phyloP scores from a whole-genome alignment of 768 basidiomycete species.

The Lepiota brunneoincarnata region DNA sequence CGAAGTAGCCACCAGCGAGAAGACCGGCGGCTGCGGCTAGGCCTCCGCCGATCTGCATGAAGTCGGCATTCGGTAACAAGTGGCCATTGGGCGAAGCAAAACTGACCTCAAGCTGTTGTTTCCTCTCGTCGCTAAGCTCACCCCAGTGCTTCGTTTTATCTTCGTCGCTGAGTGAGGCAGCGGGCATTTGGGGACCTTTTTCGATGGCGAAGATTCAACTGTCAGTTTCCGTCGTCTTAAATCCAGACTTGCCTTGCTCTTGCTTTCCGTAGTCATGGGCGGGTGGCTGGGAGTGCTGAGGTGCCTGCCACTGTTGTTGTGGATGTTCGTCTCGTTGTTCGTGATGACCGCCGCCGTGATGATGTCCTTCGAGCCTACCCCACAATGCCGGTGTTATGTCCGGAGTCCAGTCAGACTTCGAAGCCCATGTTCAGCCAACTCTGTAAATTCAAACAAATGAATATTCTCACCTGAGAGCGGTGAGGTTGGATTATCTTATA shows the following conservation, averaged over 20 bases:
- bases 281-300: background rate
- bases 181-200: conserved; percentile 21
- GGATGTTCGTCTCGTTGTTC: conserved; percentile 25
- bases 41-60: conserved; percentile 59
- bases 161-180: conserved; percentile 23
- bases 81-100: background rate
- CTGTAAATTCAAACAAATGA: background rate
- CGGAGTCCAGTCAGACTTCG: conserved; percentile 69
- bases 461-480: conserved; percentile 51
- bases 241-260: conserved; percentile 7
- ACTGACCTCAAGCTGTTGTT: conserved; percentile 1
- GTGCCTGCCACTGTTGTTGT: conserved; percentile 17
- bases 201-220: background rate
- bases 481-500: conserved; percentile 78
- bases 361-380: conserved; percentile 40
- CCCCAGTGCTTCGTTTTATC: conserved; percentile 56
- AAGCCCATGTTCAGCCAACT: background rate
- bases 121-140: conserved; percentile 26
- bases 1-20: conserved; percentile 47
- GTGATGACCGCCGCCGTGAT: conserved; percentile 11
- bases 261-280: conserved; percentile 11
- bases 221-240: background rate
- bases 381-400: conserved; percentile 61
- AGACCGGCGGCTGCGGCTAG: conserved; percentile 51
- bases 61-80: background rate